Base-by-base conservation (phyloP, 371 early-diverging fungal genomes). In the Mortierella sp. region DNA sequence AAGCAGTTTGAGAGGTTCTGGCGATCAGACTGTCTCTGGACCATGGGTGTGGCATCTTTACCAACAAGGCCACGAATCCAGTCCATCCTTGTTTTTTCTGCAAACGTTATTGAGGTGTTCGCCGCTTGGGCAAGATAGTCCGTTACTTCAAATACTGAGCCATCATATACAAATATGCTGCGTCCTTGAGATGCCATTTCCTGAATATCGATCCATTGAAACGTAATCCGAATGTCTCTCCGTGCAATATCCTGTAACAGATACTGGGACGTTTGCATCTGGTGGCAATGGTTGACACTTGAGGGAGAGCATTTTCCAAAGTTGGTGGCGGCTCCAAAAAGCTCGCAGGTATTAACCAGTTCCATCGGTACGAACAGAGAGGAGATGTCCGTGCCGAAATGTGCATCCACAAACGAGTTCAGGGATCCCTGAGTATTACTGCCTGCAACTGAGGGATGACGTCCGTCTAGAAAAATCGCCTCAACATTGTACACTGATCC, bases 1-100 rank as follows among this genome's bases (percentile, higher is more conserved):
- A 91, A 83, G 72, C 92, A 91, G 11, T 72, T 74, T 37, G 88
- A 80, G 2, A 89, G 26, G 11, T 64, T 52, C 64, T 68, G 83
- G 24, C 64, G 54, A 18, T 65, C 66, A 24, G 57, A 24, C 20
- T 61, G 69, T 18, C 74, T 72, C 24, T 59, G 43, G 8, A 87
- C 72, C 37, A 77, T 67, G 28, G 68, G 76, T 20, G 86, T 81
- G 18, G 84, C 84, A 73, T 87, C 86, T 52, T 55, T 62, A 0
- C 86, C 85, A 0, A 84, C 73, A 45, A 84, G 76, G 8, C 65
- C 39, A 26, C 40, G 49, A 24, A 87, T 59, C 80, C 83, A 78
- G 12, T 63, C 47, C 69, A 83, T 80, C 57, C 35, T 37, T 10
- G 16, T 22, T 16, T 49, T 70, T 22, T 76, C 77, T 12, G 69